Evolutionary conservation across 306 rosid species (phyloP).

Genomic region (Trifolium fragiferum): DNA sequence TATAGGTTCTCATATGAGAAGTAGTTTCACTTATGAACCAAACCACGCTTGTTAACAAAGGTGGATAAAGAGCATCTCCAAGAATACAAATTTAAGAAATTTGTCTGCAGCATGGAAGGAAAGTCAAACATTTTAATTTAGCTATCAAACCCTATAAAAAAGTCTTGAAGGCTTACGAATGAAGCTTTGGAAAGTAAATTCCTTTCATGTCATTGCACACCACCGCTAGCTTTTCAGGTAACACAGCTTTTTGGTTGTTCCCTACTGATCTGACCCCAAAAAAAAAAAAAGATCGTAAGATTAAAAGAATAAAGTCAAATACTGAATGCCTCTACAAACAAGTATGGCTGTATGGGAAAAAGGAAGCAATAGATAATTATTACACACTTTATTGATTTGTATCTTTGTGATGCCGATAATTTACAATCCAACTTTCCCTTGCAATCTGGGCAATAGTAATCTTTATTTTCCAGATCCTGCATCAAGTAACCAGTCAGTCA

Average conservation of each 20-base stretch:
- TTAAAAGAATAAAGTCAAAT: constrained; percentile 35
- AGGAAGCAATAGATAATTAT: constrained; percentile 24
- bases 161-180: constrained; percentile 66
- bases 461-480: constrained; percentile 69
- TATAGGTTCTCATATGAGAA: constrained; percentile 12
- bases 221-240: constrained; percentile 71
- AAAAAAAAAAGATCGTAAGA: constrained; percentile 37
- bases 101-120: background rate
- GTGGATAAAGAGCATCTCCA: background rate
- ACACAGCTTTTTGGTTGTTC: constrained; percentile 38
- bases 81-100: constrained; percentile 4
- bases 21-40: constrained; percentile 25
- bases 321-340: constrained; percentile 24
- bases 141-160: constrained; percentile 20
- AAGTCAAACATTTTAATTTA: constrained; percentile 21
- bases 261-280: constrained; percentile 56
- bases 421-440: constrained; percentile 54
- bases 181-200: constrained; percentile 68
- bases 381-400: constrained; percentile 58
- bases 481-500: constrained; percentile 37
- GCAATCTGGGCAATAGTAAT: constrained; percentile 94
- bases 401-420: constrained; percentile 46
- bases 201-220: constrained; percentile 93
- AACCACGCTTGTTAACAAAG: background rate
- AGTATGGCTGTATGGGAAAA: constrained; percentile 3